Conservation (phyloP, 116 monocot species). For the Zostera marina region DNA sequence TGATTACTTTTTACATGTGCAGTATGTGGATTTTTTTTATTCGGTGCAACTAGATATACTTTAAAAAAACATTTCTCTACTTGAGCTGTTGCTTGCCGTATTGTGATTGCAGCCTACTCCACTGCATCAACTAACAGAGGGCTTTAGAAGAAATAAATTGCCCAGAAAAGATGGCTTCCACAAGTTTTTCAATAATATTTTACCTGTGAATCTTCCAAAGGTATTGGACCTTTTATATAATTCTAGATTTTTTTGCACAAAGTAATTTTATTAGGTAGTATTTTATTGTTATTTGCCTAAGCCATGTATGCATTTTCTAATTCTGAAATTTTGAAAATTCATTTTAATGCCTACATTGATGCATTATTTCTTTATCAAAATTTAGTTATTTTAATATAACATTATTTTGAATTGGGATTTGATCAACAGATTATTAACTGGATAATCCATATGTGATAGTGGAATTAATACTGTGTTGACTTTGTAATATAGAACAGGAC, state of each 20-base stretch:
- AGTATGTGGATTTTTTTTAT: neutral
- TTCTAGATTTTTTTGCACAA: neutral
- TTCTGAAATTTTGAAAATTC: neutral
- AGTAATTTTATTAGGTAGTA: neutral
- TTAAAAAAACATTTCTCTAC: neutral
- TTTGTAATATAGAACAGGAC: no score
- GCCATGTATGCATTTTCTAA: conserved; percentile 2
- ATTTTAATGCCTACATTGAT: no score
- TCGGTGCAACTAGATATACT: neutral
- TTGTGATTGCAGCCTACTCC: conserved; percentile 40
- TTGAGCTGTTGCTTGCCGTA: neutral
- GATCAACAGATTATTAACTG: no score
- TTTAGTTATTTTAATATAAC: no score
- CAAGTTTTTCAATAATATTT: conserved; percentile 45
- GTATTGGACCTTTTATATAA: conserved; percentile 12
- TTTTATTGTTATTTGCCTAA: neutral
- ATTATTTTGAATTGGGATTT: no score
- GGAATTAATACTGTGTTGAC: no score
- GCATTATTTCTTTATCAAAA: no score
- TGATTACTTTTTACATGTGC: no score
- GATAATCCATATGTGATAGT: no score
- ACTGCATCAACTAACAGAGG: conserved; percentile 51
- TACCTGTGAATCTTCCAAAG: conserved; percentile 58
- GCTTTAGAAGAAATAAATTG: conserved; percentile 35
- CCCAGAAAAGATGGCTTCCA: conserved; percentile 29